A percentile compares a stretch with the other conserved stretches of the same genome.
Evolutionary conservation across 2,329 filamentous ascomycete species (phyloP).

Genomic region (Aspergillus sp.): DNA sequence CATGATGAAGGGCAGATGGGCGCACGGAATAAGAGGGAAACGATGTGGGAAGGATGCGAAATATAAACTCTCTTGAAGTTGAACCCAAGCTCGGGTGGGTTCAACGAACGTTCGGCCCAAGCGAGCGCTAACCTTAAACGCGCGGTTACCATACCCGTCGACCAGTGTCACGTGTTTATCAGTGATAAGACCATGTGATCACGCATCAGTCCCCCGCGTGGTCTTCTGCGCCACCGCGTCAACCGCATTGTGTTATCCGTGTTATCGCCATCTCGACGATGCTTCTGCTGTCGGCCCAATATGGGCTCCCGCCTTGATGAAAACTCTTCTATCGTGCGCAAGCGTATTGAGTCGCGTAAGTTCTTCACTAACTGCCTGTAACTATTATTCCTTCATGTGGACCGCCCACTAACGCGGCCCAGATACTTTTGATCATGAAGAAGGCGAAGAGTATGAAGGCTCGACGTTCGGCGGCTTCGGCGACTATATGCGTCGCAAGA

Average conservation of each 20-base stretch:
- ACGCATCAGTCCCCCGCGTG: neutral
- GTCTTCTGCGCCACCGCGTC: neutral
- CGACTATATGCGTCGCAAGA: slow-evolving; percentile 94
- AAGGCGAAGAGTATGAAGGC: slow-evolving; percentile 84
- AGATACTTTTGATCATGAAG: slow-evolving; percentile 74
- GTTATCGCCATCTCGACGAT: slow-evolving; percentile 13
- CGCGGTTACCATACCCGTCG: slow-evolving; percentile 17
- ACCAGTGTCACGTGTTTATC: neutral
- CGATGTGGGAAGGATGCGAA: slow-evolving; percentile 16
- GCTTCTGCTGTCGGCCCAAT: slow-evolving; percentile 22
- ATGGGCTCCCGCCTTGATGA: slow-evolving; percentile 64
- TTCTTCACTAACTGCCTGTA: neutral
- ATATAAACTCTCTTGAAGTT: slow-evolving; percentile 14
- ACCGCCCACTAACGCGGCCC: slow-evolving; percentile 1
- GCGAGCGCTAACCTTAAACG: slow-evolving; percentile 26
- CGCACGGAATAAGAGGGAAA: slow-evolving; percentile 12
- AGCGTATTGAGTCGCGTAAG: slow-evolving; percentile 60
- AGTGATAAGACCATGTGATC: neutral
- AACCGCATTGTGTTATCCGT: neutral
- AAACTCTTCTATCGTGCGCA: slow-evolving; percentile 59
- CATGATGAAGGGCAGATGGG: slow-evolving; percentile 24
- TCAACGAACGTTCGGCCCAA: slow-evolving; percentile 12
- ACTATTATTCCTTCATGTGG: too few relatives aligned
- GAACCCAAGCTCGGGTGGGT: slow-evolving; percentile 22
- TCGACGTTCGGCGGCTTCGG: slow-evolving; percentile 85